Evolutionary conservation across 495 filamentous ascomycete species (phyloP).

Genomic region (Penicillium maclennaniae): DNA sequence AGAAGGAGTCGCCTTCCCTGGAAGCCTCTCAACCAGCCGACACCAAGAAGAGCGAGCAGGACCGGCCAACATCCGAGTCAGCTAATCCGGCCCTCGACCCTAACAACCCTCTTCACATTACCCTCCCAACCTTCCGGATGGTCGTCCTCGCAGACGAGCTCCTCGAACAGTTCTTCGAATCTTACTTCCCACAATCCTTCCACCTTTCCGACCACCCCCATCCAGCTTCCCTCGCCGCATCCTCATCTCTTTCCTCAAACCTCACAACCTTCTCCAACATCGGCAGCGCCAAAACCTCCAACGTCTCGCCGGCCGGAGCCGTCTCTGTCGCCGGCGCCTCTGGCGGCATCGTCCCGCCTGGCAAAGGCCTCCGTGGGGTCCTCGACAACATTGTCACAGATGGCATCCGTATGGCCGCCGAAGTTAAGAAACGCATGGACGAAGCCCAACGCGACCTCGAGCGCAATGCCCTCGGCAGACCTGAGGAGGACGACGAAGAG

Average conservation of each 20-base stretch:
- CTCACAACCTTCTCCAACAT: conserved; percentile 78
- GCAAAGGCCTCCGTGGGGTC: conserved; percentile 81
- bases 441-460: conserved; percentile 84
- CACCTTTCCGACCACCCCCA: conserved; percentile 51
- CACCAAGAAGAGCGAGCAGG: conserved; percentile 13
- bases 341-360: conserved; percentile 55
- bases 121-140: conserved; percentile 97
- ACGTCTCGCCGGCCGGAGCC: conserved; percentile 33
- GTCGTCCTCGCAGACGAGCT: conserved; percentile 94
- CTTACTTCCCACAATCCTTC: conserved; percentile 69
- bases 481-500: conserved; percentile 72
- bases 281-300: conserved; percentile 47
- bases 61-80: conserved; percentile 31
- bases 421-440: conserved; percentile 88
- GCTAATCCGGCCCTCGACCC: conserved; percentile 92
- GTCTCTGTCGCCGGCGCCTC: conserved; percentile 42
- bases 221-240: conserved; percentile 40
- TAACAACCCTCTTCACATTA: conserved; percentile 88
- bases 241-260: conserved; percentile 66
- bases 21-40: conserved; percentile 17
- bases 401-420: conserved; percentile 89
- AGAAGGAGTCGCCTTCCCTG: background rate
- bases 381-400: conserved; percentile 96
- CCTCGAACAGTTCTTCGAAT: conserved; percentile 94
- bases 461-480: conserved; percentile 63